Evolutionary conservation across 805 yeast genomes (phyloP).

Genomic region (Teunomyces atbi): DNA sequence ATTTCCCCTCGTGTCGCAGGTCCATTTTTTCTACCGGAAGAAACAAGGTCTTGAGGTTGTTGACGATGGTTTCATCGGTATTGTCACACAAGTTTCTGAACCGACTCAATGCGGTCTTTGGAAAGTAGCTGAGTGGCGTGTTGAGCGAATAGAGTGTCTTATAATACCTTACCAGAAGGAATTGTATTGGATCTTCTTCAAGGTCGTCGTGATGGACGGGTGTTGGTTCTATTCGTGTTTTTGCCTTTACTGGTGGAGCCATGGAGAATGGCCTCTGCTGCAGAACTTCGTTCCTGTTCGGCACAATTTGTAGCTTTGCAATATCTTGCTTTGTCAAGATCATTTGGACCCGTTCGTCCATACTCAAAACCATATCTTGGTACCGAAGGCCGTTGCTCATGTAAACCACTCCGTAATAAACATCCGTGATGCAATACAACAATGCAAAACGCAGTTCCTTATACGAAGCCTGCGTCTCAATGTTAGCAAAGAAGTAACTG

Average conservation of each 20-base stretch:
- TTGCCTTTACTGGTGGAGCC: constrained; percentile 13
- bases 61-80: constrained; percentile 15
- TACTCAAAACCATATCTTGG: constrained; percentile 5
- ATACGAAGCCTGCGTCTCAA: constrained; percentile 12
- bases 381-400: constrained; percentile 8
- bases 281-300: not conserved
- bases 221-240: constrained; percentile 10
- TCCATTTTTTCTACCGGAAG: constrained; percentile 42
- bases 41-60: constrained; percentile 27
- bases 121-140: constrained; percentile 43
- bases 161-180: constrained; percentile 34
- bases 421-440: constrained; percentile 11
- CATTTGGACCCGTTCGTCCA: not conserved
- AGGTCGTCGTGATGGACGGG: not conserved
- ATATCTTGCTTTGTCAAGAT: not conserved
- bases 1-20: constrained; percentile 36
- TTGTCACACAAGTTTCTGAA: constrained; percentile 41
- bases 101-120: constrained; percentile 51
- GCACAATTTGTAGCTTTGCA: not conserved
- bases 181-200: constrained; percentile 25
- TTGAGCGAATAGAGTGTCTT: constrained; percentile 36
- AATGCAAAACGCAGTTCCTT: constrained; percentile 13
- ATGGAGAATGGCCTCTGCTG: constrained; percentile 11
- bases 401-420: constrained; percentile 12
- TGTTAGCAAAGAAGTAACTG: constrained; percentile 14